Base-by-base conservation (phyloP, 805 yeast genomes). In the Grigorovia jiainica region DNA sequence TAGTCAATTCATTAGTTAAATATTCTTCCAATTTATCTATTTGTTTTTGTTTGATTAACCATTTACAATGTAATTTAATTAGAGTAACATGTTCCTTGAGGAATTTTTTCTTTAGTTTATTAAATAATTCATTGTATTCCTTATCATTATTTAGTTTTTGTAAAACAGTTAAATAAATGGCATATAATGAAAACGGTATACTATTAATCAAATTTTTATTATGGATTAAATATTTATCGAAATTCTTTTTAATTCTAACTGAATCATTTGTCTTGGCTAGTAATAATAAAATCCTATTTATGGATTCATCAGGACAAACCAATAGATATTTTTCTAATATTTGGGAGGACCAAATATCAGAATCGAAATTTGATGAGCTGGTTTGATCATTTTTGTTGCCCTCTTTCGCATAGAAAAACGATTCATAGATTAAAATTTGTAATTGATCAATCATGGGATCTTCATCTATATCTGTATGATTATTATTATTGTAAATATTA, bases 71-170 rank as follows among this genome's bases (percentile, higher is more conserved):
- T 44, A 67, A 63, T 3, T 72, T 64, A 30, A 67, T 66, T 15
- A 82, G 60, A 19, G 60, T 63, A 2, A 78, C 76, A 31, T 64
- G 55, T 50, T 81, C 86, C 49, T 79, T 86, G 0, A 87, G 78
- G 50, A 73, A 83, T 40, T 60, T 64, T 1, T 38, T 23, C 10
- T 33, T 38, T 38, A 50, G 15, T 25, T 34, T 30, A 7, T 5
- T 15, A 19, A 39, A 17, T 18, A 50, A 60, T 0, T 46, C 46
- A 38, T 68, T 72, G 30, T 68, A 61, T n/a, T 54, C 52, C 0
- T 29, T 21, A 20, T 39, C 32, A 11, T 38, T 7, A 11, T 6
- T 13, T 29, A 44, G 27, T 13, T 43, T 17, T 23, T 47, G 44
- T 21, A 55, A 35, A 15, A 49, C 24, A 6, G 33, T 32, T 17